Percentiles rank a stretch among this genome's conserved stretches.
phyloP scores from a whole-genome alignment of 192 early-diverging fungal genomes.

The Mortierella hygrophila region DNA sequence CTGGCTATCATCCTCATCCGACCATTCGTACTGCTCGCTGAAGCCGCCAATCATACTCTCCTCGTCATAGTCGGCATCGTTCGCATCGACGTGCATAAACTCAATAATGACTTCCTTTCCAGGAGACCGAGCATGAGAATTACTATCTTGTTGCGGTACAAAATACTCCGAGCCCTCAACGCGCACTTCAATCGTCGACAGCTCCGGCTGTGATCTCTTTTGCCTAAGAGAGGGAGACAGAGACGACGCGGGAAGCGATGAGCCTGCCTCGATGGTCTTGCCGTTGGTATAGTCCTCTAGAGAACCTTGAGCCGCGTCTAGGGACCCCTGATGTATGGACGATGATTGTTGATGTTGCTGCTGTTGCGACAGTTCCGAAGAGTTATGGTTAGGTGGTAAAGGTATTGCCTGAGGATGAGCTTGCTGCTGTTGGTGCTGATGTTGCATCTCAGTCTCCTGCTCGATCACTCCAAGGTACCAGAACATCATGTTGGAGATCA shows the following conservation, averaged over 20 bases:
- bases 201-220: constrained; percentile 14
- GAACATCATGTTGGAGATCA: constrained; percentile 86
- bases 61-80: constrained; percentile 31
- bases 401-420: neutral
- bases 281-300: neutral
- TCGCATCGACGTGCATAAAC: neutral
- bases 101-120: neutral
- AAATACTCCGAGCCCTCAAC: neutral
- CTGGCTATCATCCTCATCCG: constrained; percentile 1
- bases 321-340: neutral
- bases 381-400: neutral
- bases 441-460: constrained; percentile 43
- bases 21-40: constrained; percentile 20
- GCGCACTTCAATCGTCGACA: constrained; percentile 7
- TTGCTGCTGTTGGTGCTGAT: constrained; percentile 51
- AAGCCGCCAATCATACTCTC: constrained; percentile 43
- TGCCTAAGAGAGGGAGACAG: constrained; percentile 3
- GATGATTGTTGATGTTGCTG: constrained; percentile 23
- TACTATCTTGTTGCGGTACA: constrained; percentile 32
- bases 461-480: constrained; percentile 83
- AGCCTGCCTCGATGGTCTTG: neutral
- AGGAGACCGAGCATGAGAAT: constrained; percentile 32
- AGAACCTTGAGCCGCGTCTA: neutral
- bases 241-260: neutral
- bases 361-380: neutral